A percentile compares a stretch with the other conserved stretches of the same genome.
Evolutionary conservation across 164 flowering plant species (phyloP).

Genomic region (Vitis rupestris): DNA sequence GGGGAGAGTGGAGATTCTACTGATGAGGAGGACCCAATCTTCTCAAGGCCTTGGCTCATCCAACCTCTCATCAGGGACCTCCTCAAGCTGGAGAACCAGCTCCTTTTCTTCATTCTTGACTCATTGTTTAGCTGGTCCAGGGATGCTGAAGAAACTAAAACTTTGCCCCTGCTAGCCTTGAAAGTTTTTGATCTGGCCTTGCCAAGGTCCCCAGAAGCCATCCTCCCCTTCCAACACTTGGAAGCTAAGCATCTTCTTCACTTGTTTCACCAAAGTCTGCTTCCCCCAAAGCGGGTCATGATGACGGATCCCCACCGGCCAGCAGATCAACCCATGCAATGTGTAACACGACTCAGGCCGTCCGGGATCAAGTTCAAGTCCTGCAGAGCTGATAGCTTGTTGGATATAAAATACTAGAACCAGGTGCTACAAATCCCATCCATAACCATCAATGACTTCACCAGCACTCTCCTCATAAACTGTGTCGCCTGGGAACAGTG

Average conservation of each 20-base stretch:
- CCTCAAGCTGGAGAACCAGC: slow-evolving; percentile 8
- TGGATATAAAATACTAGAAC: slow-evolving; percentile 5
- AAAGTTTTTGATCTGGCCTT: slow-evolving; percentile 4
- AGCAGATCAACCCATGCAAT: slow-evolving; percentile 7
- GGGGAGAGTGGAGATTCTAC: background rate
- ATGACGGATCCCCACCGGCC: background rate
- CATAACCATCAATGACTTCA: slow-evolving; percentile 8
- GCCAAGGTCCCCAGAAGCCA: background rate
- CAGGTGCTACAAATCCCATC: slow-evolving; percentile 10
- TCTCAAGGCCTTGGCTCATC: background rate
- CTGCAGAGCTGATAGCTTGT: background rate
- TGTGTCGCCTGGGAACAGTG: slow-evolving; percentile 14
- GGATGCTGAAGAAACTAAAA: background rate
- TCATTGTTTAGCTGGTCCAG: background rate
- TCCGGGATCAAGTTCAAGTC: slow-evolving; percentile 17
- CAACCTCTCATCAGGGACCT: background rate
- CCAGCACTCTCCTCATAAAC: slow-evolving; percentile 3
- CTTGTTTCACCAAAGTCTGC: slow-evolving; percentile 6
- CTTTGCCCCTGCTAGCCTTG: slow-evolving; percentile 3
- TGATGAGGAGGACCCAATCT: no score
- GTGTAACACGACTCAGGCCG: slow-evolving; percentile 3
- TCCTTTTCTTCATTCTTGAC: slow-evolving; percentile 6
- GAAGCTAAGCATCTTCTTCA: slow-evolving; percentile 5
- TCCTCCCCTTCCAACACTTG: no score
- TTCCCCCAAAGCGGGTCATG: background rate